Evolutionary conservation across 2,329 filamentous ascomycete species (phyloP), one percentile per base, ranked within the genome.

Genomic region (Nannizziopsis barbatae): DNA sequence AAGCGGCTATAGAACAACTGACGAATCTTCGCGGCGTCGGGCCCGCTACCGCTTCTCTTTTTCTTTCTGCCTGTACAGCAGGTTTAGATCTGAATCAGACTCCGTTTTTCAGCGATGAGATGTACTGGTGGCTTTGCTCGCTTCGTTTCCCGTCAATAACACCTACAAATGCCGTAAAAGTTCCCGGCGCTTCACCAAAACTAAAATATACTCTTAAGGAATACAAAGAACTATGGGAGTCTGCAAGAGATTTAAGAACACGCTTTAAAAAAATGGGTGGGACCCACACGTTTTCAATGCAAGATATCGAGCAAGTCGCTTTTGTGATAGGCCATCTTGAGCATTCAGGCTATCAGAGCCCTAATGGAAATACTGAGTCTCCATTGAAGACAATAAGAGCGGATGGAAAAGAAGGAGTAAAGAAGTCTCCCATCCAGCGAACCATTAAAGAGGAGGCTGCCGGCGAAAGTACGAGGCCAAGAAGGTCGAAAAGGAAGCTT

Each of bases 51-150:
- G 67, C 66, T 2, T 69, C 68, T 1, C 55, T 71, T 15, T 58
- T 71, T 15, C 57, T 71, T 2, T 67, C 64, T 5, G 61, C 54
- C 32, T 37, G 33, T 31, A 39, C 36, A 2, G 57, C 60, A 0
- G 6, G 14, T 14, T 11, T 9, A 15, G 50, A 42, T 8, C 8
- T n/a, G 2, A 36, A 41, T 6, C 50, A 53, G 31, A 50, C 65
- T 1, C 68, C 68, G 0, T 71, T 71, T 40, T 71, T 67, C 51
- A 68, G 66, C 35, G 69, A 71, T 38, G 67, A 71, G 53, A 50
- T 64, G 17, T 71, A 59, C 45, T 53, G 62, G 8, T 71, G 69
- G 68, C 53, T 71, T 2, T 60, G 61, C 59, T 14, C 58, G 33
- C 48, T 53, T 15, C 51, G 52, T 7, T 61, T 55, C 22, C 58